phyloP scores from a whole-genome alignment of 192 early-diverging fungal genomes.

The Geosiphon pyriformis region DNA sequence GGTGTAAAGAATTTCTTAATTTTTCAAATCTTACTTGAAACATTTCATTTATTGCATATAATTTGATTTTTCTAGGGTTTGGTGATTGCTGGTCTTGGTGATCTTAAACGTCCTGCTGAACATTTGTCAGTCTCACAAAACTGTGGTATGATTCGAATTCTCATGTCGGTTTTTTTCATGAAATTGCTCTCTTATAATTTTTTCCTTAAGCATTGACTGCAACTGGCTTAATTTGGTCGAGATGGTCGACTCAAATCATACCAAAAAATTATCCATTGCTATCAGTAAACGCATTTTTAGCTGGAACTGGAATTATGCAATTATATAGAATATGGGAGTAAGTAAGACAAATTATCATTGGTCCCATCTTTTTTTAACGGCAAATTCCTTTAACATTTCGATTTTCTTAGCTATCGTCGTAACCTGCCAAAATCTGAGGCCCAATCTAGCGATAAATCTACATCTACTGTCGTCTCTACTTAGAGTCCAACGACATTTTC shows the following conservation, averaged over 20 bases:
- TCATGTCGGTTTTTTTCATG: neutral
- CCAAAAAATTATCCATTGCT: slow-evolving; percentile 90
- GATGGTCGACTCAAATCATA: slow-evolving; percentile 90
- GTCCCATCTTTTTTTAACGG: too few species aligned
- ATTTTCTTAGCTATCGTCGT: neutral
- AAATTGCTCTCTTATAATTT: neutral
- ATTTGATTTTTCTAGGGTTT: slow-evolving; percentile 53
- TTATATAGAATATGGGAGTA: slow-evolving; percentile 73
- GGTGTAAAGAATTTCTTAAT: neutral
- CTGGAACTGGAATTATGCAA: slow-evolving; percentile 84
- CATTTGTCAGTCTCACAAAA: slow-evolving; percentile 83
- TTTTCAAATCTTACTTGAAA: neutral
- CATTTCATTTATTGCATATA: too few species aligned
- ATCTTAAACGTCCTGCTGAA: slow-evolving; percentile 85
- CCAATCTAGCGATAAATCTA: neutral
- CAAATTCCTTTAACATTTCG: neutral
- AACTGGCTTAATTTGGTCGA: slow-evolving; percentile 96
- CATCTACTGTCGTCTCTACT: neutral
- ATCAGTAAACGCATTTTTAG: slow-evolving; percentile 91
- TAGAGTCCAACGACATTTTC: neutral
- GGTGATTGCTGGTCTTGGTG: slow-evolving; percentile 89
- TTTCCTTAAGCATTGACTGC: slow-evolving; percentile 66
- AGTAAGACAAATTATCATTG: slow-evolving; percentile 24
- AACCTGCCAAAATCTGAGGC: neutral
- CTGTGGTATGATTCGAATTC: slow-evolving; percentile 36